Conservation (phyloP, 1,284 basidiomycete genomes). For the Pholiota adiposa region DNA sequence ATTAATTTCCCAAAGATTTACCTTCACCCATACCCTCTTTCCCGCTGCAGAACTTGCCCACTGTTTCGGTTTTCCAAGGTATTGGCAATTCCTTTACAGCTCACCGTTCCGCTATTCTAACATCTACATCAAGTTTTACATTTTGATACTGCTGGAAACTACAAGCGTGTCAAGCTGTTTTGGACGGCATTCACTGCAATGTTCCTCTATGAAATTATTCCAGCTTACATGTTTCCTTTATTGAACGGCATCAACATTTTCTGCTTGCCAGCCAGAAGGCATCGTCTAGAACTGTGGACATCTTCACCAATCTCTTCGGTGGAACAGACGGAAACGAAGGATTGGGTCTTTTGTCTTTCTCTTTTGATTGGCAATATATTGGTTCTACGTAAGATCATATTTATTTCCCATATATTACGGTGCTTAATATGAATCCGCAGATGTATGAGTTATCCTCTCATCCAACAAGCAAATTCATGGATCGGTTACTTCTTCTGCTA, state of each 20-base stretch:
- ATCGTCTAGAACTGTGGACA: conserved; percentile 41
- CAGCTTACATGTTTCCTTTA: conserved; percentile 65
- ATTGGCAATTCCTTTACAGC: not conserved
- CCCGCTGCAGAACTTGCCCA: conserved; percentile 52
- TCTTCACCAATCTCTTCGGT: conserved; percentile 68
- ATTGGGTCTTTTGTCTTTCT: conserved; percentile 57
- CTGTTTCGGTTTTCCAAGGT: conserved; percentile 67
- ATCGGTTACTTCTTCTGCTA: conserved; percentile 59
- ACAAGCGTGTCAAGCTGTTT: conserved; percentile 61
- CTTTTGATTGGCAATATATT: conserved; percentile 69
- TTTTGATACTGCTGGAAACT: conserved; percentile 49
- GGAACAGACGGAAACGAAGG: conserved; percentile 68
- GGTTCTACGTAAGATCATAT: conserved; percentile 48
- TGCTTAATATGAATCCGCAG: conserved; percentile 25
- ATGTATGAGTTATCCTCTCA: conserved; percentile 53
- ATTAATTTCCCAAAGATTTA: not conserved
- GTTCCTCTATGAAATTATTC: conserved; percentile 61
- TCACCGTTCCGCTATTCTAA: not conserved
- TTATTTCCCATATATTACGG: not conserved
- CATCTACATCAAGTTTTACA: conserved; percentile 47
- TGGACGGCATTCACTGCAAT: conserved; percentile 61
- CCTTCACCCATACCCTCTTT: not conserved
- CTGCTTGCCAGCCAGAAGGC: conserved; percentile 58
- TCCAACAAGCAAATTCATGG: conserved; percentile 65
- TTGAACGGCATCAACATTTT: conserved; percentile 61